These are phyloP conservation scores for Vaccinium darrowii DNA, from an alignment of 148 eudicot species.

Conservation along the genomic window DNA sequence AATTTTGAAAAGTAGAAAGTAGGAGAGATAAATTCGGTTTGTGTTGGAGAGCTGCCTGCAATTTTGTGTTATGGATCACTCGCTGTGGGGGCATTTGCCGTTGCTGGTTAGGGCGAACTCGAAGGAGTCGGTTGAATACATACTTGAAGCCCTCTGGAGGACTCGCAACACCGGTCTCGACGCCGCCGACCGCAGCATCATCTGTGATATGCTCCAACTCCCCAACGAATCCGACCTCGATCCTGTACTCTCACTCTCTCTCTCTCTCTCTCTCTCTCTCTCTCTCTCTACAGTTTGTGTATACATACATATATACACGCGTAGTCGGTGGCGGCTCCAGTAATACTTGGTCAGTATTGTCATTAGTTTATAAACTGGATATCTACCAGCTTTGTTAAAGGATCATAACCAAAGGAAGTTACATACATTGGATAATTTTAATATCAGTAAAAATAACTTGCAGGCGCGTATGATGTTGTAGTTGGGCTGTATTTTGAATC, in stretches of 20 bases:
- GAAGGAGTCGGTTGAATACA: slow-evolving; percentile 47
- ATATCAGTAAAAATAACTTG: no score
- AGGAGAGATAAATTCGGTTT: not conserved
- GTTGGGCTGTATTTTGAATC: no score
- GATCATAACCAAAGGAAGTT: no score
- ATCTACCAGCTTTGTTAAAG: no score
- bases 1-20: not conserved
- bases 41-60: not conserved
- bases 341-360: no score
- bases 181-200: slow-evolving; percentile 43
- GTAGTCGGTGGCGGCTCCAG: no score
- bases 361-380: no score
- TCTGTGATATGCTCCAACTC: slow-evolving; percentile 45
- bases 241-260: slow-evolving; percentile 29
- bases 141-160: slow-evolving; percentile 53
- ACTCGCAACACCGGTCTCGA: slow-evolving; percentile 50
- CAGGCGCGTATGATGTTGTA: no score
- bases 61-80: slow-evolving; percentile 5
- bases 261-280: not conserved
- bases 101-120: slow-evolving; percentile 44
- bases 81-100: slow-evolving; percentile 43
- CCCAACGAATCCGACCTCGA: slow-evolving; percentile 38
- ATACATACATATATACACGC: no score
- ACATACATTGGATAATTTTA: no score
- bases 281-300: not conserved